Percentiles rank a stretch among this genome's conserved stretches.
Evolutionary conservation across 169 alveolate species (phyloP).

Genomic region (Hammondia hammondi): DNA sequence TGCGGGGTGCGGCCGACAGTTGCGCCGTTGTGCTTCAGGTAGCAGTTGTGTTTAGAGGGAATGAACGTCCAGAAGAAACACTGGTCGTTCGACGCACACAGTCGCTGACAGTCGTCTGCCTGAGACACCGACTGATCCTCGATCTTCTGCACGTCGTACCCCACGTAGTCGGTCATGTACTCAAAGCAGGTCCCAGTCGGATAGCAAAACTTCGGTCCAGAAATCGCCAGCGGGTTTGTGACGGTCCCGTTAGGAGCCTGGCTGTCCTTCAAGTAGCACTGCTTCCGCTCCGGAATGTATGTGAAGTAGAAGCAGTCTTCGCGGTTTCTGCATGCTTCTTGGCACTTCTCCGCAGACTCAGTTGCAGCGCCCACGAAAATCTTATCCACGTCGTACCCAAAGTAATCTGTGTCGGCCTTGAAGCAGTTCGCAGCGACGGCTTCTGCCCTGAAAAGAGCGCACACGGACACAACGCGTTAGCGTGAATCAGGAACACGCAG

Average conservation of each 20-base stretch:
- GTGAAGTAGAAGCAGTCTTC: neutral
- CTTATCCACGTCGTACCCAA: slow-evolving; percentile 27
- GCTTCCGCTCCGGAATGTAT: neutral
- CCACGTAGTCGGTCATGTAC: neutral
- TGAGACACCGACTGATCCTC: neutral
- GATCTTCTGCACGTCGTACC: slow-evolving; percentile 17
- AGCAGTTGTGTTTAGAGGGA: neutral
- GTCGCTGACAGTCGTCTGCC: slow-evolving; percentile 11
- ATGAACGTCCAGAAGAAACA: slow-evolving; percentile 34
- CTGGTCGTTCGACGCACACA: slow-evolving; percentile 16
- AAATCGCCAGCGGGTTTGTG: neutral
- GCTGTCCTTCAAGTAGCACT: slow-evolving; percentile 23
- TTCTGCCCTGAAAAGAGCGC: neutral
- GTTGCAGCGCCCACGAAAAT: neutral
- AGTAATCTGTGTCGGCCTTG: slow-evolving; percentile 1
- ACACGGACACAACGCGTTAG: neutral
- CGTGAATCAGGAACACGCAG: no score
- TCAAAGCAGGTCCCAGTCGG: neutral
- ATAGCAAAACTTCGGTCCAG: slow-evolving; percentile 3
- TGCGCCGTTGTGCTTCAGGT: slow-evolving; percentile 13
- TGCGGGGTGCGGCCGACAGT: neutral
- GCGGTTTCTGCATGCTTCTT: neutral
- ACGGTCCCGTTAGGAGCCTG: slow-evolving; percentile 13
- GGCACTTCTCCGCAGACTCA: slow-evolving; percentile 24
- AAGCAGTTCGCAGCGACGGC: neutral